phyloP scores from a whole-genome alignment of 2,329 filamentous ascomycete genomes.

The Truncatella angustata region DNA sequence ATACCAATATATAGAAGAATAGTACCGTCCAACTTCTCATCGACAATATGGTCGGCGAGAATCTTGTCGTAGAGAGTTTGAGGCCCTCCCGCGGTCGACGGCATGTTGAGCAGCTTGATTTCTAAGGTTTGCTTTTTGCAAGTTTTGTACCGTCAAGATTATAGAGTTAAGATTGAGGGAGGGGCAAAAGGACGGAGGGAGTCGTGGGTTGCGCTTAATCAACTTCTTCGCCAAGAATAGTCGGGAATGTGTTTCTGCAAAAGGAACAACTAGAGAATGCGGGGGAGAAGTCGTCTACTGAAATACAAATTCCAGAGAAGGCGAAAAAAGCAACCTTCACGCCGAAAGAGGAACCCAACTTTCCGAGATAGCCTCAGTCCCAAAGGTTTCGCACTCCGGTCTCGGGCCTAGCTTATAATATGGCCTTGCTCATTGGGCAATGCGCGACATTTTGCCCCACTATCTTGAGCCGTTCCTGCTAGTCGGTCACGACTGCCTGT shows the following conservation, averaged over 20 bases:
- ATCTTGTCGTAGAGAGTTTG: conserved; percentile 98
- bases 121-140: background rate
- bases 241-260: too few species aligned
- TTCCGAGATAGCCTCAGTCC: background rate
- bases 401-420: conserved; percentile 5
- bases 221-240: too few species aligned
- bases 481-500: background rate
- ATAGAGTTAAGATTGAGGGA: background rate
- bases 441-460: background rate
- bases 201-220: too few species aligned
- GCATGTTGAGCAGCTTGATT: conserved; percentile 59
- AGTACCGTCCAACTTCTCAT: conserved; percentile 92
- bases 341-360: conserved; percentile 6
- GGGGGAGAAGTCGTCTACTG: background rate
- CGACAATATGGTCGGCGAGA: conserved; percentile 88
- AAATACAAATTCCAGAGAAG: background rate
- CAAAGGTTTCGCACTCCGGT: background rate
- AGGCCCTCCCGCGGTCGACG: conserved; percentile 67
- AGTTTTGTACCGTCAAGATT: background rate
- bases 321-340: background rate
- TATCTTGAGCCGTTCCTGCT: conserved; percentile 1
- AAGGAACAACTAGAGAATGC: background rate
- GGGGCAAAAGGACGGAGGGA: too few species aligned
- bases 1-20: conserved; percentile 89
- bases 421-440: conserved; percentile 5